Evolutionary conservation across 2,329 filamentous ascomycete species (phyloP), one percentile per base, ranked within the genome.

Genomic region (Fusarium gaditjirri): DNA sequence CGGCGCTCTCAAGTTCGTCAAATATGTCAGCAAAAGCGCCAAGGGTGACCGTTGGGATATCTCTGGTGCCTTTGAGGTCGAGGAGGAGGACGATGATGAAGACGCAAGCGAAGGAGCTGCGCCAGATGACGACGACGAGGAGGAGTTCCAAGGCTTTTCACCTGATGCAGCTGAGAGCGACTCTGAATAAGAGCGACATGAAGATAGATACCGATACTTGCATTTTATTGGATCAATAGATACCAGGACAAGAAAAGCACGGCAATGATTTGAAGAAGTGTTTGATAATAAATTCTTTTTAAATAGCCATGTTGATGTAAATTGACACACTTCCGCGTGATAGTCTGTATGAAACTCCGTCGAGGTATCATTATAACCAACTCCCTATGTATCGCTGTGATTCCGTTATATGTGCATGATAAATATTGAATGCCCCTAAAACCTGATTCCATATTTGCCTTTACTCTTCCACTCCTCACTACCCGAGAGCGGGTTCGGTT

Each of bases 1-100:
- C 74, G 95, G 94, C 19, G 92, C 93, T 19, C 86, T 99, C 78
- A 92, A 94, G 80, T 99, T 99, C 80, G 94, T 98, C 78, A 99
- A 98, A 85, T 99, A 98, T 81, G 92, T 99, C 27, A 97, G 93
- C 81, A 87, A 87, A 66, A 89, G 87, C 55, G 96, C 96, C 12
- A 89, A 89, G 78, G 96, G 96, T 2, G 96, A 98, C 82, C 88
- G 96, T 46, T 98, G 95, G 94, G 96, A 99, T 83, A 86, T 98
- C 54, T 92, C 90, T 50, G 96, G 91, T 2, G 90, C 90, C 38
- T 94, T 93, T 80, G 93, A 92, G 29, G 91, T 97, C 36, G 87
- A 88, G 70, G 87, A 89, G 65, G 80, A 84, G 41, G 87, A 87
- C 3, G 85, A 82, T 1, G 83, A 82, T 0, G 81, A 82, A 1